Conservation (phyloP, 225 moss, liverwort and hornwort species). For the Pseudisothecium myosuroides region DNA sequence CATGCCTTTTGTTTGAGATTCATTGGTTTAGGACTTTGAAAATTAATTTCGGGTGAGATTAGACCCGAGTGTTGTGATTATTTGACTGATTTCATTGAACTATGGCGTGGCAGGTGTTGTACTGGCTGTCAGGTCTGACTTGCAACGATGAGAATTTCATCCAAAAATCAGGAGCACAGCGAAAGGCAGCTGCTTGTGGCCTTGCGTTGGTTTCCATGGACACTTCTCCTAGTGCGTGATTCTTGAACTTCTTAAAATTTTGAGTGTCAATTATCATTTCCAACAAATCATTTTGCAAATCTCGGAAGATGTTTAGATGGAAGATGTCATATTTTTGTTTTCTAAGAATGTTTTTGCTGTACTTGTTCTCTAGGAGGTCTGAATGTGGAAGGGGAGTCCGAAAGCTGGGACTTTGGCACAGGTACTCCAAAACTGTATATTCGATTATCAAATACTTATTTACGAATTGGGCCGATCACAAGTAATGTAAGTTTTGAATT, state of each 20-base stretch:
- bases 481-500: neutral
- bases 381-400: slow-evolving; percentile 72
- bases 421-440: slow-evolving; percentile 14
- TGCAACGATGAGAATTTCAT: slow-evolving; percentile 86
- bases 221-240: slow-evolving; percentile 72
- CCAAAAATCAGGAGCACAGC: slow-evolving; percentile 63
- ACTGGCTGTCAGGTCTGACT: slow-evolving; percentile 75
- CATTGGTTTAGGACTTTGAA: neutral
- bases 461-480: neutral
- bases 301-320: neutral
- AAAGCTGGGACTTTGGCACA: slow-evolving; percentile 85
- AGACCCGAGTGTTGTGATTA: neutral
- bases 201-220: slow-evolving; percentile 57
- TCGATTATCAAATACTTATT: neutral
- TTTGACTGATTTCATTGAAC: neutral
- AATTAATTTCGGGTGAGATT: neutral
- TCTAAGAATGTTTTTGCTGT: neutral
- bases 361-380: slow-evolving; percentile 52
- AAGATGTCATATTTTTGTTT: neutral
- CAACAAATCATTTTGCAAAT: neutral
- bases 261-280: neutral
- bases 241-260: neutral
- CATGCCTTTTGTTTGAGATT: neutral
- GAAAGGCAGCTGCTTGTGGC: slow-evolving; percentile 51
- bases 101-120: slow-evolving; percentile 48